Evolutionary conservation across 2,329 filamentous ascomycete genomes (phyloP).

Genomic region (Phialemoniopsis sp.): DNA sequence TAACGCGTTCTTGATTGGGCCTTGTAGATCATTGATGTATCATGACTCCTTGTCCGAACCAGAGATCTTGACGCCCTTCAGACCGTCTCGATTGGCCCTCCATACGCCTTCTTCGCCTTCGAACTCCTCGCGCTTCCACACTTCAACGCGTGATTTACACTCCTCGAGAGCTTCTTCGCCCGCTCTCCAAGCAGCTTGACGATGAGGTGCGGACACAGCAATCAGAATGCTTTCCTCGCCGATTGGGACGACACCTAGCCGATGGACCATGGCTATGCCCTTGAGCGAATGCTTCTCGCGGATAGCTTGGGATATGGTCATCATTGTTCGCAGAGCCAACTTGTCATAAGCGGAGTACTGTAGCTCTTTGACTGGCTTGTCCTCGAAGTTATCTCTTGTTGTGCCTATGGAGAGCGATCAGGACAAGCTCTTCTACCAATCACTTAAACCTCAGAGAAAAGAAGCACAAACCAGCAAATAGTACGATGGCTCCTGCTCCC

Average conservation of each 20-base stretch:
- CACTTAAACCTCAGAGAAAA: no score
- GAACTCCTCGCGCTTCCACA: conserved; percentile 95
- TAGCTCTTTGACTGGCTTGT: conserved; percentile 68
- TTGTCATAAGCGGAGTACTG: conserved; percentile 72
- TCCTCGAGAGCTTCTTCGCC: conserved; percentile 86
- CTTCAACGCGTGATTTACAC: conserved; percentile 83
- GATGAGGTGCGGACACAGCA: conserved; percentile 77
- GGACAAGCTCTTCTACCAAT: no score
- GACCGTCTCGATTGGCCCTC: conserved; percentile 81
- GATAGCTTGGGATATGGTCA: conserved; percentile 56
- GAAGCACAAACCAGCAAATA: conserved; percentile 61
- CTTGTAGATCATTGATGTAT: no score
- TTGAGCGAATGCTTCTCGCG: conserved; percentile 59
- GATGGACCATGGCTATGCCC: conserved; percentile 76
- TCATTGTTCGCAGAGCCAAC: conserved; percentile 65
- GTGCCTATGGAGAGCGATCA: conserved; percentile 53
- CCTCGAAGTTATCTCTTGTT: conserved; percentile 70
- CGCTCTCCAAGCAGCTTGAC: conserved; percentile 79
- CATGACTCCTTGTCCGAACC: no score
- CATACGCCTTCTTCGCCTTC: conserved; percentile 73
- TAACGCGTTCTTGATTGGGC: no score
- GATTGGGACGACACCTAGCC: conserved; percentile 80
- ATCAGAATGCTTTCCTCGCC: conserved; percentile 93
- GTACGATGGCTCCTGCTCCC: conserved; percentile 69
- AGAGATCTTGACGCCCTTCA: conserved; percentile 43